Evolutionary conservation across 2,329 filamentous ascomycete genomes (phyloP), one percentile per base, ranked within the genome.

Genomic region (Arachnomyces sp.): DNA sequence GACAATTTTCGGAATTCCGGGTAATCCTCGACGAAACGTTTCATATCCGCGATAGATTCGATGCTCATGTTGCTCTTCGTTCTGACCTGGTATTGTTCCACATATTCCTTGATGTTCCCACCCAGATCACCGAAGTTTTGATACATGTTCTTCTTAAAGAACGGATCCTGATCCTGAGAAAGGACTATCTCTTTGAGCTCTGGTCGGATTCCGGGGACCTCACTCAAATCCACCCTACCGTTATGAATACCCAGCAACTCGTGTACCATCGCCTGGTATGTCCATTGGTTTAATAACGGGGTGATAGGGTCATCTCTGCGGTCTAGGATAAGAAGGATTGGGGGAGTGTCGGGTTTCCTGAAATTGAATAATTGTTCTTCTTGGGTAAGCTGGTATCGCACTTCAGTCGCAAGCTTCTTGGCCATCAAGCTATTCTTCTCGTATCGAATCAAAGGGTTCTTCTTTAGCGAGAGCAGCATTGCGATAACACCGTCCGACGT

Each of bases 91-190:
- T 96, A 98, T 58, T 96, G 92, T 58, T 94, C 89, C 40, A 98
- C 92, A 53, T 98, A 98, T 75, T 95, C 89, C 62, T 96, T 96
- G 58, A 95, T 94, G 52, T 93, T 95, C 31, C 90, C 84, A 8
- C 92, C 89, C 4, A 98, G 73, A 51, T 96, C 89, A 40, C 90
- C 89, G 61, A 96, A 98, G 59, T 96, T 96, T 54, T 94, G 77
- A 52, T 89, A 96, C 89, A 96, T 96, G 63, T 96, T 96, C 69
- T 95, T 95, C 65, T 82, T 95, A 70, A 98, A 98, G 67, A 98
- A 98, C 0, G 92, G 89, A 56, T 98, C 92, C 63, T 98, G 92
- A 48, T 98, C 92, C 63, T 92, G 89, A 1, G 90, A 94, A 28
- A 98, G 68, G 2, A 96, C 89, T 43, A 98, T 92, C 64, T 98